A percentile compares a stretch with the other conserved stretches of the same genome.
Evolutionary conservation across 441 rosid genomes (phyloP).

Genomic region (Sinapis alba): DNA sequence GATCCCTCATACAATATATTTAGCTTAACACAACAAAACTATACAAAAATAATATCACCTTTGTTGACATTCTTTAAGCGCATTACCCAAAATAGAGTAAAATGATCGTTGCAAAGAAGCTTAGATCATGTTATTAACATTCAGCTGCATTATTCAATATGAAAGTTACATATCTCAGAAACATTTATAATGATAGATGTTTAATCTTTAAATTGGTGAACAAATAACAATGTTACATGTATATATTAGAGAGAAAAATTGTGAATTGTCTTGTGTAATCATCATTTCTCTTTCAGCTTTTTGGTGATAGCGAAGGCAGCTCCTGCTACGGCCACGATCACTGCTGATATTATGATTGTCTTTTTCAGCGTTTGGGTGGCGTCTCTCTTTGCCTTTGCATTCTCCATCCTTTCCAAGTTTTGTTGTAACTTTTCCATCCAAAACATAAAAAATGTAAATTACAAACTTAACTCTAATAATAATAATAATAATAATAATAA

Average conservation of each 20-base stretch:
- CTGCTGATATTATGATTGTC: slow-evolving; percentile 54
- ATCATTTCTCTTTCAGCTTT: slow-evolving; percentile 57
- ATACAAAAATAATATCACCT: too few species aligned
- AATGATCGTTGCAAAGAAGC: background rate
- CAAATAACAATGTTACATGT: background rate
- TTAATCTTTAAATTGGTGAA: background rate
- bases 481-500: background rate
- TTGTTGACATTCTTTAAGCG: background rate
- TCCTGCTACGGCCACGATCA: slow-evolving; percentile 55
- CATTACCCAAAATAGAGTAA: background rate
- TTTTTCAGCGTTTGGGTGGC: slow-evolving; percentile 44
- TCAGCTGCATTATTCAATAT: slow-evolving; percentile 9
- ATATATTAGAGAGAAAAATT: background rate
- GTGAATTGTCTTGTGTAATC: background rate
- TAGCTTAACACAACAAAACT: too few species aligned
- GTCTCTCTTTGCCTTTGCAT: slow-evolving; percentile 37
- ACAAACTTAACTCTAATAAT: too few species aligned
- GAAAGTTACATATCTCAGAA: slow-evolving; percentile 9
- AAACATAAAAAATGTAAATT: background rate
- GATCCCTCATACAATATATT: too few species aligned
- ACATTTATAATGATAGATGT: background rate
- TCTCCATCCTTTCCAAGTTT: slow-evolving; percentile 25
- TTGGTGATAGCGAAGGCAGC: slow-evolving; percentile 57
- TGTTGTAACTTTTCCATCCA: slow-evolving; percentile 1
- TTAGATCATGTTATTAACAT: background rate